Base-by-base conservation (phyloP, 2,329 filamentous ascomycete species). In the Pleoardoris graminearum region DNA sequence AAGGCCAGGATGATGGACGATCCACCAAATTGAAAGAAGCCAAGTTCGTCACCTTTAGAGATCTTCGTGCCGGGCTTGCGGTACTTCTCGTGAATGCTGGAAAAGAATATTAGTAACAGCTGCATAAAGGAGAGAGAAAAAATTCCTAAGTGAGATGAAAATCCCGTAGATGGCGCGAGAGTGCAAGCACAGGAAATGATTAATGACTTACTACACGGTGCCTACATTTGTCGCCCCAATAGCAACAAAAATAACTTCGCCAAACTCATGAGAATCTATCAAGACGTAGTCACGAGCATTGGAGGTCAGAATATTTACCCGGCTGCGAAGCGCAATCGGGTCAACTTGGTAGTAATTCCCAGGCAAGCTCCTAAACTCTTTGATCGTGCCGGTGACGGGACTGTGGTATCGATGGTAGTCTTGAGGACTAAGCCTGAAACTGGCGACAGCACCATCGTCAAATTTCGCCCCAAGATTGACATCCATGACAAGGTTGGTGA, bases 351-450 rank as follows among this genome's bases (percentile, higher is more conserved):
- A 78, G 53, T 78, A 77, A 39, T 75, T 71, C 0, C 77, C 76
- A 0, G 74, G 72, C 14, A 79, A 71, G 8, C 69, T 69, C 42
- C 69, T 69, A 46, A 71, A 75, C 53, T 63, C 60, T 53, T 67
- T 71, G 1, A 79, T 63, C 3, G 46, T 71, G 1, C 77, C 76
- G 0, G 62, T 63, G 3, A 79, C 74, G 3, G 77, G 77, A 3
- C 70, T 72, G 61, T 79, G 76, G 54, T 74, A 79, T 4, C 77
- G 69, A 56, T 79, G 76, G 53, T 79, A 79, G 57, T 79, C 76
- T 63, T 78, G 76, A 10, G 75, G 75, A 22, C 69, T 73, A 2
- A 79, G 60, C 4, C 74, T 68, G 50, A 76, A 77, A 49, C 73
- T 76, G 4, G 75, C 76, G 7, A 78, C 62, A 0, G 71, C 62